Evolutionary conservation across 2,329 filamentous ascomycete species (phyloP).

Genomic region (Fusarium zealandicum): DNA sequence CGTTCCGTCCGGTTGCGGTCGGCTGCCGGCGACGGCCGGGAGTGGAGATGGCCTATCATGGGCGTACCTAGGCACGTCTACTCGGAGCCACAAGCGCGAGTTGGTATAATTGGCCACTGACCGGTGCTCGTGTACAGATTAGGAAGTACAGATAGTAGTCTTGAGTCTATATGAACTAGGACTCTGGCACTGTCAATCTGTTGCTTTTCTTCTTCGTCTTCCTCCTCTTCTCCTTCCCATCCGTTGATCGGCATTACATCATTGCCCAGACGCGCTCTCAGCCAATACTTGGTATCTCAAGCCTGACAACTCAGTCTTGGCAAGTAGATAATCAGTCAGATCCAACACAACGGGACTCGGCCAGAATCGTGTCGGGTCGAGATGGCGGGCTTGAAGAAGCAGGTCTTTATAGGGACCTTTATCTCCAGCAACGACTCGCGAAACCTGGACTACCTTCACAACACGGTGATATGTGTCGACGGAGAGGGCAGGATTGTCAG

Average conservation of each 20-base stretch:
- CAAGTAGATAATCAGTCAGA: no score
- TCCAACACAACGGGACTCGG: not conserved
- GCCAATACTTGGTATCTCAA: not conserved
- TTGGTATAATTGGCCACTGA: conserved; percentile 2
- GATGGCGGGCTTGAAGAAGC: conserved; percentile 44
- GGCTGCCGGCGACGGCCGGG: conserved; percentile 41
- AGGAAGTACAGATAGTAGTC: not conserved
- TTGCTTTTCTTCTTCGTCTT: not conserved
- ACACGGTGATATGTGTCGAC: conserved; percentile 60
- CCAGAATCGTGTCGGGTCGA: not conserved
- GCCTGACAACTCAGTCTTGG: not conserved
- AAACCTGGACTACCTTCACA: conserved; percentile 59
- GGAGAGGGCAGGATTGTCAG: conserved; percentile 57
- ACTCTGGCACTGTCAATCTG: not conserved
- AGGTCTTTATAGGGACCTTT: conserved; percentile 63
- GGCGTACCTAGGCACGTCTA: conserved; percentile 7
- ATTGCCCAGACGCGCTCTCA: not conserved
- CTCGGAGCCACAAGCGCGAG: conserved; percentile 9
- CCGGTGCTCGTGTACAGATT: not conserved
- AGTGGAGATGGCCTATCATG: conserved; percentile 34
- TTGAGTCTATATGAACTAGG: conserved; percentile 2
- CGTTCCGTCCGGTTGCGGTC: conserved; percentile 10
- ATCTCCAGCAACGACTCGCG: conserved; percentile 59
- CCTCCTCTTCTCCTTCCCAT: not conserved
- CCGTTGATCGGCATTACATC: conserved; percentile 5